phyloP scores from a whole-genome alignment of 306 rosid genomes.

The Pachyrhizus erosus region DNA sequence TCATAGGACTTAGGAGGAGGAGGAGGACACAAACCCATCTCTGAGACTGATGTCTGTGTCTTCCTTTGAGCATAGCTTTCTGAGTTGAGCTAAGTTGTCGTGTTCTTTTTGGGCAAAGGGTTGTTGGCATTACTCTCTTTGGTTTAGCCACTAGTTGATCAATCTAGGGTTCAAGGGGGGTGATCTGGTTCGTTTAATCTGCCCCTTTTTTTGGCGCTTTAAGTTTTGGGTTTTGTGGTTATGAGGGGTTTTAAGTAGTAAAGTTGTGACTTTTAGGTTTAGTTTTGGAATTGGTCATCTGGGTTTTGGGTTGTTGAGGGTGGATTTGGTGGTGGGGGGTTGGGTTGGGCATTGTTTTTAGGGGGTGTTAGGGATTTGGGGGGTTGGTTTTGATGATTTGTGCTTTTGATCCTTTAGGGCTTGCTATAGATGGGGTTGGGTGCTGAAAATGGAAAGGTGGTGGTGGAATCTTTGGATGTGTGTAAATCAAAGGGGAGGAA shows the following conservation, averaged over 20 bases:
- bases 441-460: constrained; percentile 68
- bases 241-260: constrained; percentile 31
- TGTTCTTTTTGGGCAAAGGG: constrained; percentile 38
- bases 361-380: constrained; percentile 45
- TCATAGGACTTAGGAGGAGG: constrained; percentile 23
- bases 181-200: constrained; percentile 53
- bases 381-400: constrained; percentile 54
- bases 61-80: constrained; percentile 55
- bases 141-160: constrained; percentile 37
- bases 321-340: constrained; percentile 29
- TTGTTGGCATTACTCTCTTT: constrained; percentile 47
- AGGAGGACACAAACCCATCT: constrained; percentile 31
- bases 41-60: constrained; percentile 55
- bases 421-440: constrained; percentile 70
- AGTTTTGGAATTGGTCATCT: constrained; percentile 18
- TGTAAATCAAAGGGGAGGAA: constrained; percentile 70
- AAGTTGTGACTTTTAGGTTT: constrained; percentile 40
- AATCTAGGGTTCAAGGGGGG: constrained; percentile 51
- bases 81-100: constrained; percentile 47
- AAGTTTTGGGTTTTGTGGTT: background rate
- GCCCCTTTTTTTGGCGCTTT: constrained; percentile 19
- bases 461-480: constrained; percentile 72
- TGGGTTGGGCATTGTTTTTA: constrained; percentile 38
- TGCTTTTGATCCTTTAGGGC: constrained; percentile 56
- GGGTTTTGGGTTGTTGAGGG: constrained; percentile 40